Evolutionary conservation across 805 yeast species (phyloP).

Genomic region (Wickerhamomyces bovis): DNA sequence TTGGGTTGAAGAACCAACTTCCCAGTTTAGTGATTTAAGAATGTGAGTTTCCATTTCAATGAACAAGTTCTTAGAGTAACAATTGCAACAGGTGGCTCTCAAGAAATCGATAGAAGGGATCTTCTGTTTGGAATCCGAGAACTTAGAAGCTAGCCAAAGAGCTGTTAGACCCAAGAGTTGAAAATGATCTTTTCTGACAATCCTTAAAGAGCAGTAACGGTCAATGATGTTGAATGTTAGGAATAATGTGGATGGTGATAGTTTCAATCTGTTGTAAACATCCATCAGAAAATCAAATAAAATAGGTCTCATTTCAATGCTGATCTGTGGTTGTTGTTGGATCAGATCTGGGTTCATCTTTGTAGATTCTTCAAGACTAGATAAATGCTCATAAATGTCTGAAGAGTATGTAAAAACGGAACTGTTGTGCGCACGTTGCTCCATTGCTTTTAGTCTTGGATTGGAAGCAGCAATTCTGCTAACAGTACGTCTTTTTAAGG

Average conservation of each 20-base stretch:
- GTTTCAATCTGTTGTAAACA: conserved; percentile 54
- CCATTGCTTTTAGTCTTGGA: conserved; percentile 39
- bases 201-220: conserved; percentile 76
- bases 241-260: conserved; percentile 59
- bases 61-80: conserved; percentile 50
- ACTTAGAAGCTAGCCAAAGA: conserved; percentile 84
- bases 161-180: conserved; percentile 85
- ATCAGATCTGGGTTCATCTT: conserved; percentile 25
- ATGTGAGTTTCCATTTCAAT: conserved; percentile 66
- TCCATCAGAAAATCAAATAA: conserved; percentile 80
- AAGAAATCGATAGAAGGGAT: conserved; percentile 49
- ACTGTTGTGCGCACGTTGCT: conserved; percentile 38
- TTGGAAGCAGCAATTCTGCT: conserved; percentile 29
- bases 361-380: conserved; percentile 27
- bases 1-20: conserved; percentile 52
- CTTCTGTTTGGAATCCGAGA: conserved; percentile 60
- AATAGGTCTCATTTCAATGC: conserved; percentile 59
- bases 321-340: conserved; percentile 35
- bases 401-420: conserved; percentile 40
- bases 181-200: conserved; percentile 74
- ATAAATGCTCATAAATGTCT: conserved; percentile 33
- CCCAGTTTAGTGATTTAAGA: conserved; percentile 59
- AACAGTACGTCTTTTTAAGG: conserved; percentile 19
- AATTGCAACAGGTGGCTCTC: conserved; percentile 50
- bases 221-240: conserved; percentile 71